Evolutionary conservation across 768 basidiomycete genomes (phyloP).

Genomic region (Austroboletus festivus): DNA sequence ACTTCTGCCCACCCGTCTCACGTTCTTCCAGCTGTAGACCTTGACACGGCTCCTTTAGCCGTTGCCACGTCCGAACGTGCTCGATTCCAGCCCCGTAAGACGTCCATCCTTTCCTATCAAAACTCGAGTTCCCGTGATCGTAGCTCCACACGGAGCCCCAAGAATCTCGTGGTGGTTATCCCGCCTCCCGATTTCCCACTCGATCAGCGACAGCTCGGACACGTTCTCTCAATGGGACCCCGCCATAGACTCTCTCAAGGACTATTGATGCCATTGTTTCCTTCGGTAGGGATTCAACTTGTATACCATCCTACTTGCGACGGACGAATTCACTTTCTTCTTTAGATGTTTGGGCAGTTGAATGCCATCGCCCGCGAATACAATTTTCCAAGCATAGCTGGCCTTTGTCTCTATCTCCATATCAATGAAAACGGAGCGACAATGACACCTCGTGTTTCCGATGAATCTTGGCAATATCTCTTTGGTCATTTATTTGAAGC

Average conservation of each 20-base stretch:
- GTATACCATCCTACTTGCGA: neutral
- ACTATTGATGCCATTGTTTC: conserved; percentile 69
- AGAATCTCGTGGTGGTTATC: conserved; percentile 62
- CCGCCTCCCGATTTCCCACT: conserved; percentile 59
- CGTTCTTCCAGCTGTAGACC: conserved; percentile 43
- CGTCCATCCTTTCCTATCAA: conserved; percentile 56
- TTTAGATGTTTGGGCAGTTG: conserved; percentile 77
- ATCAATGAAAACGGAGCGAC: conserved; percentile 52
- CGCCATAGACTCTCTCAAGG: conserved; percentile 62
- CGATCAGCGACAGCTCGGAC: conserved; percentile 57
- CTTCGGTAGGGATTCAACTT: conserved; percentile 47
- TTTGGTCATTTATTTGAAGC: conserved; percentile 62
- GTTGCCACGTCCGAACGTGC: conserved; percentile 7
- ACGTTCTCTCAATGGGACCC: conserved; percentile 57
- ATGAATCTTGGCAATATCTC: conserved; percentile 72
- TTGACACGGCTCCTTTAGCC: neutral
- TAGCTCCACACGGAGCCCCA: conserved; percentile 36
- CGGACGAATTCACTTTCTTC: no score
- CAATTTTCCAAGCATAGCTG: conserved; percentile 72
- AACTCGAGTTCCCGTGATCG: conserved; percentile 44
- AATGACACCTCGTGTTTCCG: conserved; percentile 69
- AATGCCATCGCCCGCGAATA: conserved; percentile 79
- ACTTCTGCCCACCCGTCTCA: conserved; percentile 33
- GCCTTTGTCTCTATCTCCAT: conserved; percentile 78
- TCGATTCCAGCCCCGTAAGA: conserved; percentile 37